Conservation (phyloP, 192 early-diverging fungal genomes). For the Nowakowskiella sp. region DNA sequence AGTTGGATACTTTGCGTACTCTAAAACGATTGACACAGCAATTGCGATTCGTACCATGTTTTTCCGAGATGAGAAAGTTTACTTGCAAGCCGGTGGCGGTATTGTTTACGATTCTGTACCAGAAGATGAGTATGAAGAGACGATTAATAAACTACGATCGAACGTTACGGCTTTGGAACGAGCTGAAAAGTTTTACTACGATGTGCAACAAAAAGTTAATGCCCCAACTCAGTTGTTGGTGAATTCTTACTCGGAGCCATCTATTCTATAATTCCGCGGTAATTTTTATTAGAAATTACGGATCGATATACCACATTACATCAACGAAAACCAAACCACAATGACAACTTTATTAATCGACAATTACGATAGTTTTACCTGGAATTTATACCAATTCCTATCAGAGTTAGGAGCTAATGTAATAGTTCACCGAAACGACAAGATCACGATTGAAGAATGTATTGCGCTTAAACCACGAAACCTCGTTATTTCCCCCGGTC, state of each 20-base stretch:
- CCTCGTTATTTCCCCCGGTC: conserved; percentile 92
- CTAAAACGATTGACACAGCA: conserved; percentile 89
- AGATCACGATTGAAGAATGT: conserved; percentile 79
- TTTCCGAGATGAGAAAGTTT: conserved; percentile 91
- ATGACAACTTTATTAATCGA: conserved; percentile 76
- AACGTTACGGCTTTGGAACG: conserved; percentile 80
- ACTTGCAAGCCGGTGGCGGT: conserved; percentile 93
- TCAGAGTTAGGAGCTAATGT: conserved; percentile 87
- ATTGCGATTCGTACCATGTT: conserved; percentile 99
- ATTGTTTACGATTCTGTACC: conserved; percentile 94
- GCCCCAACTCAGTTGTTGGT: neutral
- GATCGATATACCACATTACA: neutral
- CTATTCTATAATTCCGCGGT: neutral
- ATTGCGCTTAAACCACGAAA: conserved; percentile 77
- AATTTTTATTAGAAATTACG: neutral
- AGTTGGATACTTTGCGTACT: conserved; percentile 92
- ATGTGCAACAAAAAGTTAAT: conserved; percentile 14
- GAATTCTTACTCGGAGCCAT: conserved; percentile 2
- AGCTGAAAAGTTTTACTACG: conserved; percentile 58
- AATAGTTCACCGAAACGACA: conserved; percentile 86
- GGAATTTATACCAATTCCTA: conserved; percentile 96
- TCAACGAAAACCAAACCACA: neutral
- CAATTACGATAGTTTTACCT: conserved; percentile 98
- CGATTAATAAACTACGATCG: conserved; percentile 87
- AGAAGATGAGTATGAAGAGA: conserved; percentile 89